Percentiles rank a stretch among this genome's conserved stretches.
Conservation (phyloP, 139 green algal genomes). For the Chlorella sp. region DNA sequence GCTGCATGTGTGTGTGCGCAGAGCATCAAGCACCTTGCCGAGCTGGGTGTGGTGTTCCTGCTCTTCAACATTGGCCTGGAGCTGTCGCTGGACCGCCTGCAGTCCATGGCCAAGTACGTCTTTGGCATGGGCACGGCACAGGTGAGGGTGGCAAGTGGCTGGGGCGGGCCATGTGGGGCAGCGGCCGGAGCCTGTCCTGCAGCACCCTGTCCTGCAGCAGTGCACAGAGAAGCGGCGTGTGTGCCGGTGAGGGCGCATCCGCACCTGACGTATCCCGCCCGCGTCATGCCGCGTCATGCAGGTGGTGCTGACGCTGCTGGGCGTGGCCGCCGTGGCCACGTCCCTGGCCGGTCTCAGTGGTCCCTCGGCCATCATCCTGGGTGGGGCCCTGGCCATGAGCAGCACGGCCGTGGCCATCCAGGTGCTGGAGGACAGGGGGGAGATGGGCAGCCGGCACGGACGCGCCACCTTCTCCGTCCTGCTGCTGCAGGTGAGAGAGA, state of each 20-base stretch:
- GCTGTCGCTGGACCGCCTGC: constrained; percentile 89
- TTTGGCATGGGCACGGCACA: constrained; percentile 92
- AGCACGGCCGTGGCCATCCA: constrained; percentile 97
- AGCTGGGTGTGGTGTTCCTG: constrained; percentile 94
- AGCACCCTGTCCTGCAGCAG: no score
- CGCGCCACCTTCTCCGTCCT: constrained; percentile 94
- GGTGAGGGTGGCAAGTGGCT: no score
- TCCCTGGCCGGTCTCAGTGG: constrained; percentile 49
- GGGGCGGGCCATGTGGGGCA: no score
- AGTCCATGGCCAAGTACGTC: constrained; percentile 95
- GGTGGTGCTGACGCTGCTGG: constrained; percentile 67
- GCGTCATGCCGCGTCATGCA: constrained; percentile 15
- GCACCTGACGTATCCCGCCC: neutral
- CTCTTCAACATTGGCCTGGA: constrained; percentile 98
- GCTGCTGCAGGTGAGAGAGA: constrained; percentile 68
- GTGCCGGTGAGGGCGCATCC: neutral
- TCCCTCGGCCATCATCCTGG: constrained; percentile 84
- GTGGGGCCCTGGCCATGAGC: constrained; percentile 88
- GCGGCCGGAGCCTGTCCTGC: no score
- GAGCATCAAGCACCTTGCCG: constrained; percentile 81
- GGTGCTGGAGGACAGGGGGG: constrained; percentile 86
- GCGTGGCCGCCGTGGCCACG: constrained; percentile 51
- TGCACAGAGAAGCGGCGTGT: no score
- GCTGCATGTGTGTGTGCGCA: constrained; percentile 46
- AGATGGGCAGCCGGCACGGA: constrained; percentile 88